phyloP scores from a whole-genome alignment of 139 green algal genomes.

The Coelastrella sp. region DNA sequence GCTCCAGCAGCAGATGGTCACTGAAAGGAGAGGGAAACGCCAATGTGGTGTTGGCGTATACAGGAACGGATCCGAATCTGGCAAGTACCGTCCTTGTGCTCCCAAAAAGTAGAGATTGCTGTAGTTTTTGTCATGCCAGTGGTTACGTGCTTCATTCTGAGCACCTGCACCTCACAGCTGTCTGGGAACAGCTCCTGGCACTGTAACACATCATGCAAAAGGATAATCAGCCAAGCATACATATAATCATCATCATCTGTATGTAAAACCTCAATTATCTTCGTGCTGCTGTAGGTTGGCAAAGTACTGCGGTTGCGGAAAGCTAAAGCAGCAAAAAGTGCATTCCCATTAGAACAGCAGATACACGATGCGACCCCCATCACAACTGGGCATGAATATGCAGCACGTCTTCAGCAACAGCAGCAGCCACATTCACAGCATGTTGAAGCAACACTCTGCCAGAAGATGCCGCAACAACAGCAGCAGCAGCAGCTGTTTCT shows the following conservation, averaged over 20 bases:
- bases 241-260: neutral
- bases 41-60: conserved; percentile 63
- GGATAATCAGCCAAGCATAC: neutral
- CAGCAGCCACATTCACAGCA: neutral
- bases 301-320: neutral
- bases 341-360: too few relatives aligned
- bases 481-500: conserved; percentile 14
- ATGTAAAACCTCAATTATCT: neutral
- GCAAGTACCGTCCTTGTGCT: neutral
- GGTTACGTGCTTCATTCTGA: too few relatives aligned
- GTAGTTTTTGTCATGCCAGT: too few relatives aligned
- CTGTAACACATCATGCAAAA: too few relatives aligned
- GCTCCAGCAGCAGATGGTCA: conserved; percentile 41
- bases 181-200: too few relatives aligned
- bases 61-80: conserved; percentile 38
- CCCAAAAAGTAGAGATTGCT: too few relatives aligned
- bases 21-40: conserved; percentile 65
- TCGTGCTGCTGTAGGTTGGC: neutral
- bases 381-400: neutral
- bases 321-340: neutral
- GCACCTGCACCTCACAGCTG: too few relatives aligned
- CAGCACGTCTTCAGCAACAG: neutral
- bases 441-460: neutral
- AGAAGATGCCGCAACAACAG: neutral
- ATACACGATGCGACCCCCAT: too few relatives aligned